A percentile compares a stretch with the other conserved stretches of the same genome.
phyloP scores from a whole-genome alignment of 1,284 basidiomycete species.

The Butyriboletus regius region DNA sequence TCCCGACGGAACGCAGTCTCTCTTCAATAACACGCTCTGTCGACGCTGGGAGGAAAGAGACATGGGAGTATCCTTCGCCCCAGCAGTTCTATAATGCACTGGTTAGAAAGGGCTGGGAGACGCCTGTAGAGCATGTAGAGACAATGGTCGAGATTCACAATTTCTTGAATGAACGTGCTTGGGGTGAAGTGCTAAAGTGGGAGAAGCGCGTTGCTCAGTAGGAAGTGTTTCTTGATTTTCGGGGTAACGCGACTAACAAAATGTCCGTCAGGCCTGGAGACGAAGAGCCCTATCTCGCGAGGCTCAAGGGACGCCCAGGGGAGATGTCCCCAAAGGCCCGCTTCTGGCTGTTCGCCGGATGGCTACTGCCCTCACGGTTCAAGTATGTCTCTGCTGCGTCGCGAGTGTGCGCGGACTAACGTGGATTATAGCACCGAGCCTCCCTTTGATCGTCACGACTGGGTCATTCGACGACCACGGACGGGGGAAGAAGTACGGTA shows the following conservation, averaged over 20 bases:
- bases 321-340: conserved; percentile 85
- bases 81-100: conserved; percentile 99
- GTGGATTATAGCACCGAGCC: conserved; percentile 61
- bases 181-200: conserved; percentile 93
- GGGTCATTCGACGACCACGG: conserved; percentile 76
- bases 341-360: conserved; percentile 76
- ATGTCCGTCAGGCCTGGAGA: conserved; percentile 30
- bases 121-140: conserved; percentile 91
- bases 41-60: conserved; percentile 17
- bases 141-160: conserved; percentile 99
- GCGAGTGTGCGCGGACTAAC: conserved; percentile 9
- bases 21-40: conserved; percentile 81
- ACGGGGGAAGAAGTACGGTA: conserved; percentile 79
- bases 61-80: conserved; percentile 95
- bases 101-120: conserved; percentile 94
- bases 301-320: conserved; percentile 86
- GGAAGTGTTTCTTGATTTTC: conserved; percentile 17
- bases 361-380: conserved; percentile 82
- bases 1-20: conserved; percentile 70
- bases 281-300: conserved; percentile 63
- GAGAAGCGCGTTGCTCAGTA: conserved; percentile 66
- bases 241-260: conserved; percentile 2
- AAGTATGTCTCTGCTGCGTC: conserved; percentile 51
- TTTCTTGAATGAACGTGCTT: conserved; percentile 93
- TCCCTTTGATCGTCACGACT: conserved; percentile 98